Percentiles rank a stretch among this genome's conserved stretches.
Evolutionary conservation across 257 asterid species (phyloP).

Genomic region (Craterostigma plantagineum): DNA sequence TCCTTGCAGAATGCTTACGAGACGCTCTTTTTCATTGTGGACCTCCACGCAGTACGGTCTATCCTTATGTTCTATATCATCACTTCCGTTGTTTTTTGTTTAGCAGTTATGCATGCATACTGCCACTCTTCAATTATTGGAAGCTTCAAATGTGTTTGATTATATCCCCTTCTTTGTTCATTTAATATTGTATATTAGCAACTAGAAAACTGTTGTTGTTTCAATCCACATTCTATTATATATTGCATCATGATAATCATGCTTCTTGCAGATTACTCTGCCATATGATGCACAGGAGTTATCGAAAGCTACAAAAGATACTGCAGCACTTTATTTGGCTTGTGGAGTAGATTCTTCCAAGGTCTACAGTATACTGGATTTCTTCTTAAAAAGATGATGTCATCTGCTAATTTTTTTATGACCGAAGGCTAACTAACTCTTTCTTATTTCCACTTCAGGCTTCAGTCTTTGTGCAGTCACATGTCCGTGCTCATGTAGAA

Average conservation of each 20-base stretch:
- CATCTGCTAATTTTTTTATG: not conserved
- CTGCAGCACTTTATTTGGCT: conserved; percentile 95
- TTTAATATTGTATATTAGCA: too few species aligned
- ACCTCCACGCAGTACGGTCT: conserved; percentile 92
- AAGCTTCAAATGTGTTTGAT: too few species aligned
- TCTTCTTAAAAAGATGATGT: not conserved
- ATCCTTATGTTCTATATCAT: conserved; percentile 3
- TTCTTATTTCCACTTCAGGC: conserved; percentile 36
- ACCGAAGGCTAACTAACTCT: not conserved
- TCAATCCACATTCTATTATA: too few species aligned
- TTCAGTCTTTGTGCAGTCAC: conserved; percentile 97
- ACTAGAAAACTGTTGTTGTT: too few species aligned
- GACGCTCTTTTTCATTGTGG: conserved; percentile 90
- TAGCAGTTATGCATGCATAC: not conserved
- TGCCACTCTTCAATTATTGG: too few species aligned
- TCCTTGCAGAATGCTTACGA: conserved; percentile 68
- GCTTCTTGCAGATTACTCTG: conserved; percentile 56
- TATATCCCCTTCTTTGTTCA: too few species aligned
- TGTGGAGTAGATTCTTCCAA: conserved; percentile 84
- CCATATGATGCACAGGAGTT: conserved; percentile 65
- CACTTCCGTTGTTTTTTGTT: not conserved
- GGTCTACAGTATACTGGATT: conserved; percentile 35
- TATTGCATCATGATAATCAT: conserved; percentile 3
- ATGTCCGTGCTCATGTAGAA: conserved; percentile 87
- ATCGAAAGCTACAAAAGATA: conserved; percentile 70